Conservation (phyloP, 768 basidiomycete species). For the Phlebiopsis flavidoalba region DNA sequence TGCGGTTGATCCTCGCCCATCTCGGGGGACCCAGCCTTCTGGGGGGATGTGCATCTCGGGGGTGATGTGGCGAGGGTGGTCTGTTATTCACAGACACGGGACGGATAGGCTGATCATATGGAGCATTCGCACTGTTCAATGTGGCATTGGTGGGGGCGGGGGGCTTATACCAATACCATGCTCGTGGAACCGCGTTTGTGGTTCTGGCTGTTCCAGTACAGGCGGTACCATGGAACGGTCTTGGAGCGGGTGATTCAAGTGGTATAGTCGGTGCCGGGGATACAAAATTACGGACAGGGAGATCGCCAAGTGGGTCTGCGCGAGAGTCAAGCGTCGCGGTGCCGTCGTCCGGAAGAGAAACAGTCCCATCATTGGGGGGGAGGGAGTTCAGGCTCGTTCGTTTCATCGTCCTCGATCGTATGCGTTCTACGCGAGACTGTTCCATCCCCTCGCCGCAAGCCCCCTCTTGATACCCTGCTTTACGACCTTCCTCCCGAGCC, state of each 20-base stretch:
- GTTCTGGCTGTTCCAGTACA: background rate
- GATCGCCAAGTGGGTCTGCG: slow-evolving; percentile 1
- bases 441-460: slow-evolving; percentile 25
- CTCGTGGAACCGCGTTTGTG: slow-evolving; percentile 21
- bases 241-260: slow-evolving; percentile 6
- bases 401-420: background rate
- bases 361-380: background rate
- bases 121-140: background rate
- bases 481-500: slow-evolving; percentile 40
- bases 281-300: slow-evolving; percentile 6
- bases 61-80: slow-evolving; percentile 15
- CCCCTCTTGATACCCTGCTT: slow-evolving; percentile 40
- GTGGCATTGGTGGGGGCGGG: background rate
- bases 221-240: slow-evolving; percentile 5
- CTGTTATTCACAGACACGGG: slow-evolving; percentile 12
- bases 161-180: slow-evolving; percentile 19
- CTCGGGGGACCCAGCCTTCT: slow-evolving; percentile 22
- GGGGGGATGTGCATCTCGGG: slow-evolving; percentile 15
- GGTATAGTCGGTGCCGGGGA: background rate
- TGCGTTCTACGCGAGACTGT: slow-evolving; percentile 12
- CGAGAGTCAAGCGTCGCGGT: background rate
- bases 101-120: slow-evolving; percentile 2
- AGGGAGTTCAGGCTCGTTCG: background rate
- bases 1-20: slow-evolving; percentile 13
- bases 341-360: background rate